Conservation (phyloP, 164 flowering plant species). For the Stephania cephalantha region DNA sequence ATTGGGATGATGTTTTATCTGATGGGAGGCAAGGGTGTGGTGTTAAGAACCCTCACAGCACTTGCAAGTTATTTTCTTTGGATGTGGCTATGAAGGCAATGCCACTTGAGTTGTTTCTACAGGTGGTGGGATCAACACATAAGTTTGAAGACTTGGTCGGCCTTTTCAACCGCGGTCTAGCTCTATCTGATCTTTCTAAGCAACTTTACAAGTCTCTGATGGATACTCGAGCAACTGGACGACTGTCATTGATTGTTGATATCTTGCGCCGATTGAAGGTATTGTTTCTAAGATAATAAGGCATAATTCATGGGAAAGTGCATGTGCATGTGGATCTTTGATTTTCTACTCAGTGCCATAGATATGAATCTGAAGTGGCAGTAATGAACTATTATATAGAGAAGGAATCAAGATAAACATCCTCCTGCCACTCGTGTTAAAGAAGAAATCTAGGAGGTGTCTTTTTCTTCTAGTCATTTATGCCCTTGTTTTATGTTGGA, state of each 20-base stretch:
- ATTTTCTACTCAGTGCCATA: not conserved
- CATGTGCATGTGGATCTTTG: not conserved
- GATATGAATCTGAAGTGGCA: not conserved
- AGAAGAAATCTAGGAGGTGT: too few species aligned
- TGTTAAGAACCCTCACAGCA: conserved; percentile 47
- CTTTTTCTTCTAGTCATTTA: too few species aligned
- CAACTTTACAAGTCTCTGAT: conserved; percentile 55
- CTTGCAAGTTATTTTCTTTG: conserved; percentile 49
- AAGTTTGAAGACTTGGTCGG: conserved; percentile 57
- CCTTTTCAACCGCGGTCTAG: conserved; percentile 58
- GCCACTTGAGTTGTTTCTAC: conserved; percentile 85
- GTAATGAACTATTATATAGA: not conserved
- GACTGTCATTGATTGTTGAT: conserved; percentile 67
- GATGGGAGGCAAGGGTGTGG: conserved; percentile 30
- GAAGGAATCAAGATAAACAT: not conserved
- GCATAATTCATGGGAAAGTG: not conserved
- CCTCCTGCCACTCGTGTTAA: too few species aligned
- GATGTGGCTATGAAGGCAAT: conserved; percentile 65
- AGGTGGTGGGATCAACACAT: conserved; percentile 65
- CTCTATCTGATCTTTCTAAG: conserved; percentile 66
- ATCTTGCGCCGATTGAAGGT: conserved; percentile 76
- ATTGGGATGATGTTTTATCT: conserved; percentile 40
- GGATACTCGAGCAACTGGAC: conserved; percentile 64
- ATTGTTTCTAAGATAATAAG: not conserved
- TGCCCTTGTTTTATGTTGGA: too few species aligned